phyloP scores from a whole-genome alignment of 179 eudicot genomes.

The Actinidia polygama region DNA sequence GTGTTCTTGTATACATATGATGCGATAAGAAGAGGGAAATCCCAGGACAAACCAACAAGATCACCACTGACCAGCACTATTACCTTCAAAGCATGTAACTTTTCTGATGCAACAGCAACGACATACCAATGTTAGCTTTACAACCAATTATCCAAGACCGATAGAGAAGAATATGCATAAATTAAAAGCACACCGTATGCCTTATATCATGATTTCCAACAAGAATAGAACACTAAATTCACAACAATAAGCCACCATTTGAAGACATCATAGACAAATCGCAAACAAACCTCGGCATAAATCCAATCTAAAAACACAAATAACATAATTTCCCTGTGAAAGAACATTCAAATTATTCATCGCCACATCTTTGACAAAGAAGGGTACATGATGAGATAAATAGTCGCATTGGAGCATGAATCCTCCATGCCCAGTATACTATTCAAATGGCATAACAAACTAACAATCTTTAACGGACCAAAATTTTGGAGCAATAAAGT shows the following conservation, averaged over 20 bases:
- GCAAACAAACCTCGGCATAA: background rate
- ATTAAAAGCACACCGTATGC: too few relatives aligned
- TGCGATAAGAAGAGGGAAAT: background rate
- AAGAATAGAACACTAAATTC: background rate
- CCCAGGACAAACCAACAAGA: background rate
- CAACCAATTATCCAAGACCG: background rate
- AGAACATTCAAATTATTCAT: conserved; percentile 16
- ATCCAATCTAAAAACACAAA: background rate
- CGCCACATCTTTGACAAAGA: background rate
- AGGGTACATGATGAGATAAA: conserved; percentile 6
- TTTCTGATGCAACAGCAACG: background rate
- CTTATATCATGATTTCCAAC: background rate
- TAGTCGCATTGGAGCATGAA: conserved; percentile 3
- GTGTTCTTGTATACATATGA: background rate
- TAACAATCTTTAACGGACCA: background rate
- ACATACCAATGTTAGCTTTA: background rate
- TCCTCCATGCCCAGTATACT: background rate
- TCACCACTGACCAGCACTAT: background rate
- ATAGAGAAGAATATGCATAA: background rate
- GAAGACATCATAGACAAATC: background rate
- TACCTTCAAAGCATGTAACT: background rate
- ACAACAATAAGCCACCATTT: background rate
- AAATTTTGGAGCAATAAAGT: conserved; percentile 6
- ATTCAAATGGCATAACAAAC: background rate
- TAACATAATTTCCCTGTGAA: background rate